Base-by-base conservation (phyloP, 371 early-diverging fungal species). In the Mortierella sp. region DNA sequence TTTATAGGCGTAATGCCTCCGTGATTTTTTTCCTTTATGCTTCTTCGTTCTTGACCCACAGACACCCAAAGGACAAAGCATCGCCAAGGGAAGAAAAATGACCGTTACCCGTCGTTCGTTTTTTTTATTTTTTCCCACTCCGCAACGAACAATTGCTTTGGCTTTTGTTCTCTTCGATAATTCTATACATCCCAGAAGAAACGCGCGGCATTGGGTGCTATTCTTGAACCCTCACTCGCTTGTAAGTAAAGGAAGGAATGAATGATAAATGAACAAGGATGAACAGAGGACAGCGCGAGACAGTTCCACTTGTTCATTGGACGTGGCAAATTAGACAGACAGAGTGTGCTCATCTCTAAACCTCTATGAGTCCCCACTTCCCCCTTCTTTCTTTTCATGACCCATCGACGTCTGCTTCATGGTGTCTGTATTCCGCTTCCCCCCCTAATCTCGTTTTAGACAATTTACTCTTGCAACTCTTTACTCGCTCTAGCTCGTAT, bases 41-140 rank as follows among this genome's bases (percentile, higher is more conserved):
- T 51, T 51, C 24, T 8, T 56, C 54, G n/a, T 65, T 7, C 65
- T 65, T 65, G 38, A 65, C 65, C 65, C 65, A 65, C 65, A 65
- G 65, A 65, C 65, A 38, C 18, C 65, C 8, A 32, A 32, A 35
- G 41, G 21, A 32, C 65, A 65, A 35, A 32, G 60, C 60, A 32
- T 60, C 27, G 16, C 32, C 60, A 60, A 49, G 49, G 49, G 49
- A 60, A 35, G 6, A 1, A 18, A 21, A 10, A 16, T 21, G 65
- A 65, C 65, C 65, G 65, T 65, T 65, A 21, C 41, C 16, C 4
- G 21, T 35, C 35, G 35, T 65, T 38, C 32, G 32, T 60, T 29
- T 35, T 8, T 38, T 65, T 56, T 56, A n/a, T 24, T 29, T 16
- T 60, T 60, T 60, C 60, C 60, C 60, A 60, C 60, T 60, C 60